These are phyloP conservation scores for Candida succiphila DNA, from an alignment of 805 yeast genomes.

Conservation along the genomic window DNA sequence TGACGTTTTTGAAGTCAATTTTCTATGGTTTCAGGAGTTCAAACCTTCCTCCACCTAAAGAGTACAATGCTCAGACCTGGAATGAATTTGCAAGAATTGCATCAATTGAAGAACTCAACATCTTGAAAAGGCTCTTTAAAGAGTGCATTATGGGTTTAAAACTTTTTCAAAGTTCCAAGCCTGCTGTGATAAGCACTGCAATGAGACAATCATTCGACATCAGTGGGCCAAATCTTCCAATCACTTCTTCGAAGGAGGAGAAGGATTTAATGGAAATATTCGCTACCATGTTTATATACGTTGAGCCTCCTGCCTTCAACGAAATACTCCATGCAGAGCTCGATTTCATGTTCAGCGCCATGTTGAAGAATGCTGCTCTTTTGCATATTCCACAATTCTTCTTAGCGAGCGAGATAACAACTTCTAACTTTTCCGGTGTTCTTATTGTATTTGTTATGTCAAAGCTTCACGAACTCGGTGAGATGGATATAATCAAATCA, in stretches of 20 bases:
- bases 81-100: slow-evolving; percentile 78
- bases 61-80: slow-evolving; percentile 54
- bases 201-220: slow-evolving; percentile 41
- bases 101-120: slow-evolving; percentile 71
- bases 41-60: slow-evolving; percentile 69
- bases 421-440: slow-evolving; percentile 84
- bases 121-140: slow-evolving; percentile 67
- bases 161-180: slow-evolving; percentile 55
- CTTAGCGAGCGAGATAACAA: slow-evolving; percentile 87
- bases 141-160: slow-evolving; percentile 77
- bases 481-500: slow-evolving; percentile 65
- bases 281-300: slow-evolving; percentile 86
- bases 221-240: slow-evolving; percentile 75
- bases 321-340: slow-evolving; percentile 81
- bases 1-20: slow-evolving; percentile 84
- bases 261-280: slow-evolving; percentile 93
- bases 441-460: slow-evolving; percentile 66
- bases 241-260: slow-evolving; percentile 83
- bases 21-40: slow-evolving; percentile 83
- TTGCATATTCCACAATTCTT: slow-evolving; percentile 91
- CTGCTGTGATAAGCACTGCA: slow-evolving; percentile 27
- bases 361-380: slow-evolving; percentile 75
- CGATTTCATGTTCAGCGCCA: slow-evolving; percentile 64
- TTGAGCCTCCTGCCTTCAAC: slow-evolving; percentile 92
- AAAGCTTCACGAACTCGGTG: slow-evolving; percentile 70